Percentiles rank a stretch among this genome's conserved stretches.
Conservation (phyloP, 768 basidiomycete species). For the Suillus subaureus region DNA sequence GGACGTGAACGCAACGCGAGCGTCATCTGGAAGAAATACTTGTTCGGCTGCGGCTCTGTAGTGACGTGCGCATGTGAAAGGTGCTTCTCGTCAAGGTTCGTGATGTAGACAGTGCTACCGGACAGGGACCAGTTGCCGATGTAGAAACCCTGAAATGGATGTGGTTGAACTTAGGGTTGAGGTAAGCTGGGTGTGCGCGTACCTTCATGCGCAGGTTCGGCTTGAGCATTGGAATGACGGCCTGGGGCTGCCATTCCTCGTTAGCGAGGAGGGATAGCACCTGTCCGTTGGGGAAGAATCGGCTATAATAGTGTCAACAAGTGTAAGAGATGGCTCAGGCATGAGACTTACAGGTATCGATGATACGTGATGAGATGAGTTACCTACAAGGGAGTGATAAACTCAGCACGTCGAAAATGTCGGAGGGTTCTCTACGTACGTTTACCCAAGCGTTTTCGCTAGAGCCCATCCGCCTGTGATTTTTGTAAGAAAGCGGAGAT, state of each 20-base stretch:
- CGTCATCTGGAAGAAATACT: constrained; percentile 76
- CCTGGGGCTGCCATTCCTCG: constrained; percentile 69
- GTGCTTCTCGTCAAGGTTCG: constrained; percentile 59
- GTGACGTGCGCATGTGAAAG: constrained; percentile 14
- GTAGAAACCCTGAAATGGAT: constrained; percentile 59
- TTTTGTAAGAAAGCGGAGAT: constrained; percentile 13
- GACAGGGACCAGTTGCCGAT: constrained; percentile 74
- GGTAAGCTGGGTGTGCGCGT: constrained; percentile 1
- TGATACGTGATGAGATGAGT: constrained; percentile 91
- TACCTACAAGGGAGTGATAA: constrained; percentile 45
- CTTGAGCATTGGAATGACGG: constrained; percentile 76
- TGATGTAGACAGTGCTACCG: constrained; percentile 60
- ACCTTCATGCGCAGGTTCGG: constrained; percentile 82
- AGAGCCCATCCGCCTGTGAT: constrained; percentile 64
- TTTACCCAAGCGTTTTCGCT: constrained; percentile 89
- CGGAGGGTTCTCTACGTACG: constrained; percentile 43
- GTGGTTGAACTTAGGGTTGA: constrained; percentile 7
- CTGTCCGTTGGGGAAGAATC: constrained; percentile 85
- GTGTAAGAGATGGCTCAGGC: not conserved
- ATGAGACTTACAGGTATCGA: constrained; percentile 73
- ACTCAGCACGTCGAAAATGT: constrained; percentile 8
- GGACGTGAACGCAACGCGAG: constrained; percentile 74
- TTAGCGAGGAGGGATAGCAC: constrained; percentile 86
- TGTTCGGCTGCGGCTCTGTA: constrained; percentile 27
- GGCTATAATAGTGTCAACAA: constrained; percentile 43